Evolutionary conservation across 805 yeast species (phyloP).

Genomic region (Sugiyamaella smithiae): DNA sequence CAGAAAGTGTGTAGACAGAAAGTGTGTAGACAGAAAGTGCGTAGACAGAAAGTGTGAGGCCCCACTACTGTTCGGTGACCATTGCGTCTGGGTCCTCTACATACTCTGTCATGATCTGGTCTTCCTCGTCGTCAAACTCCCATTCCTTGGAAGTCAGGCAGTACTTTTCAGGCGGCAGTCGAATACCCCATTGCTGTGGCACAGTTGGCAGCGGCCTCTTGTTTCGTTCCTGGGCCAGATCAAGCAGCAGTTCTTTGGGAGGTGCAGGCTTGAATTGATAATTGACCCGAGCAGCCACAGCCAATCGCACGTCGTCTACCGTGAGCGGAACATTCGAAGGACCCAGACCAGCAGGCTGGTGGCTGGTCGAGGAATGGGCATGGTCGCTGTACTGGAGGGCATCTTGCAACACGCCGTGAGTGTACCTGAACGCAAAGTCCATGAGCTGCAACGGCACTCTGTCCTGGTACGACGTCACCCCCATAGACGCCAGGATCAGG

Average conservation of each 20-base stretch:
- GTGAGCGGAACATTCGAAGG: constrained; percentile 51
- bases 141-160: constrained; percentile 84
- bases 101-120: constrained; percentile 22
- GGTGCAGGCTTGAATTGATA: constrained; percentile 95
- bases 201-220: constrained; percentile 88
- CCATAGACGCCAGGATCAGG: constrained; percentile 88
- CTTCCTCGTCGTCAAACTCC: constrained; percentile 54
- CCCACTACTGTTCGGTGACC: background rate
- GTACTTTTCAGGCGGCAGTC: constrained; percentile 96
- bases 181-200: constrained; percentile 84
- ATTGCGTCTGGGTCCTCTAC: constrained; percentile 44
- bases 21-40: no score
- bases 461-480: constrained; percentile 88
- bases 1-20: no score
- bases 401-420: constrained; percentile 81
- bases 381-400: constrained; percentile 89
- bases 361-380: constrained; percentile 35
- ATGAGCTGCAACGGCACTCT: constrained; percentile 92
- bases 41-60: no score
- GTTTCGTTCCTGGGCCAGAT: constrained; percentile 89
- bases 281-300: constrained; percentile 91
- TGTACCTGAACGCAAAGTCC: constrained; percentile 93
- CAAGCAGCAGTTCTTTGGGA: constrained; percentile 87
- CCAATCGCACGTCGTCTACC: constrained; percentile 87
- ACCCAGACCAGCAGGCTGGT: constrained; percentile 38